Conservation (phyloP, 164 flowering plant species). For the Annona squamosa region DNA sequence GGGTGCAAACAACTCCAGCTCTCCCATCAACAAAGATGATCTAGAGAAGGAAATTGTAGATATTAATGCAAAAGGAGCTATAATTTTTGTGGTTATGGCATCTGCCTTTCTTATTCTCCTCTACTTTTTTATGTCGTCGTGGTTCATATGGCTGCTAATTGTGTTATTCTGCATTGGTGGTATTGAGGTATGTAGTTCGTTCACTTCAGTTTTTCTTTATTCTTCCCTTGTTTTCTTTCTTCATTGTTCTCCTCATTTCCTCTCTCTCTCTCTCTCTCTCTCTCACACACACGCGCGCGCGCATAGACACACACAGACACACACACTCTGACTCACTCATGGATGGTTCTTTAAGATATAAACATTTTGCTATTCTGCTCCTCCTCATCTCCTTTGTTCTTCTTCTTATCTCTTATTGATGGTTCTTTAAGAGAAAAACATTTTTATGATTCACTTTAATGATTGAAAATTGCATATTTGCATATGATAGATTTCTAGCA, state of each 20-base stretch:
- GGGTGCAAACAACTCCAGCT: slow-evolving; percentile 26
- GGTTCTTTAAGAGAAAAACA: too few species aligned
- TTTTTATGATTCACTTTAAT: too few species aligned
- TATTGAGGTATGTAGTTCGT: slow-evolving; percentile 23
- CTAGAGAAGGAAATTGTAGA: slow-evolving; percentile 54
- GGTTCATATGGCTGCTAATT: slow-evolving; percentile 86
- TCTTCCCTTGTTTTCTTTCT: background rate
- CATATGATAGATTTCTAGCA: too few species aligned
- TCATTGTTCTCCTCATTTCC: background rate
- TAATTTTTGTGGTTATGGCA: slow-evolving; percentile 30
- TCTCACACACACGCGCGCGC: background rate
- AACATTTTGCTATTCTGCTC: too few species aligned
- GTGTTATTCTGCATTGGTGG: slow-evolving; percentile 93
- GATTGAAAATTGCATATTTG: too few species aligned
- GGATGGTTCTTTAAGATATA: too few species aligned
- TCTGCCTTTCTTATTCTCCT: slow-evolving; percentile 26
- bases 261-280: background rate
- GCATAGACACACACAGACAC: too few species aligned
- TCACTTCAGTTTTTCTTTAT: background rate
- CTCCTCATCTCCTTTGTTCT: too few species aligned
- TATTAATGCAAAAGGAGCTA: slow-evolving; percentile 62
- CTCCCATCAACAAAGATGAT: slow-evolving; percentile 33
- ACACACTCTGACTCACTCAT: too few species aligned
- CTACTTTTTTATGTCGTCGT: slow-evolving; percentile 66
- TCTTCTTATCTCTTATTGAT: too few species aligned